Evolutionary conservation across 2,329 filamentous ascomycete genomes (phyloP), one percentile per base, ranked within the genome.

Genomic region (Xylariaceae sp.): DNA sequence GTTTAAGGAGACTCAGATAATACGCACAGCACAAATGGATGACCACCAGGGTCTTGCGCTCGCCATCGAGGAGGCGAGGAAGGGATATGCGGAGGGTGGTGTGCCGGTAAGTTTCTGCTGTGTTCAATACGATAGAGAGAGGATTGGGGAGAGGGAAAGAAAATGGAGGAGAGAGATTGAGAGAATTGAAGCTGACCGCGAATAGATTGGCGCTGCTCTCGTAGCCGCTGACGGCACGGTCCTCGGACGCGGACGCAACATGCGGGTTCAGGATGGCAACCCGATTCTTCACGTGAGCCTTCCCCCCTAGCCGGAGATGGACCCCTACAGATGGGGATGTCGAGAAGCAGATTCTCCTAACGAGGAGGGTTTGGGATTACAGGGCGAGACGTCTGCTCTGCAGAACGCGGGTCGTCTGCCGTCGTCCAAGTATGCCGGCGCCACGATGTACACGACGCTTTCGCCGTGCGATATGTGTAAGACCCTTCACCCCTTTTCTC

Each of bases 371-470:
- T 45, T 35, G 23, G 9, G 2, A 4, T 30, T 18, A 8, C 9
- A 91, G 87, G 89, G 84, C 64, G 89, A 92, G 72, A 92, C 88
- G 17, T 85, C 88, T 15, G 84, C 87, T n/a, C 79, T 92, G 45
- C 86, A 89, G 70, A 86, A 88, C 72, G 87, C 88, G 0, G 88
- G 88, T 51, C 83, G 88, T 45, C 80, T 90, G 18, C 85, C 87
- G 37, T 88, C 87, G 13, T 82, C 82, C 1, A 81, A 82, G 4
- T 92, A 91, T 73, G 80, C 80, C 65, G 86, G 85, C 35, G 82
- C 86, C 41, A 92, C 88, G n/a, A 91, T 92, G 87, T 92, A 89
- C 74, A 92, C 89, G 2, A 91, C 88, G 0, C 77, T 92, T 5
- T 89, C 87, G 2, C 89, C 88, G 0, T 92, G 89, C 72, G 87